These are phyloP conservation scores for Paracamarosporium sp. DNA, from an alignment of 2,329 filamentous ascomycete genomes.

Conservation along the genomic window DNA sequence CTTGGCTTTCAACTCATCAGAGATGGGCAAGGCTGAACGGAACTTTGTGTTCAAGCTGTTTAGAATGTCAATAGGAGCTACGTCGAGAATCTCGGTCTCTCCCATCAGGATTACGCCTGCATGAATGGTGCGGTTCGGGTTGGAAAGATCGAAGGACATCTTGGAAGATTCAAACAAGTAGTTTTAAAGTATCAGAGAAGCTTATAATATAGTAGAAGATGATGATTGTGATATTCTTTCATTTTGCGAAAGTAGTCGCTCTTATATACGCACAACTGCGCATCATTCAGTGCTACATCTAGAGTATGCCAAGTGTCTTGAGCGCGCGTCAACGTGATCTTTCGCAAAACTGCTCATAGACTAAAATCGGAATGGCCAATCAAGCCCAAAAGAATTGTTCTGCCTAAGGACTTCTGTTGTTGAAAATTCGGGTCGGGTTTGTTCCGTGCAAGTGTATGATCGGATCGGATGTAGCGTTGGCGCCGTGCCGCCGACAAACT, in stretches of 20 bases:
- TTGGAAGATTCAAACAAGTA: neutral
- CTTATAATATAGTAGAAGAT: neutral
- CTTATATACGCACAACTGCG: neutral
- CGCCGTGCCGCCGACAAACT: neutral
- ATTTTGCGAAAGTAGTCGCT: neutral
- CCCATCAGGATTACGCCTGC: conserved; percentile 28
- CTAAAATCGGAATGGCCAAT: neutral
- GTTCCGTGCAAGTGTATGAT: neutral
- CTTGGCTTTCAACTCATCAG: conserved; percentile 19
- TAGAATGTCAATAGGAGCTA: conserved; percentile 38
- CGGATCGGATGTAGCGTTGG: conserved; percentile 2
- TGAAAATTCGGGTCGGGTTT: neutral
- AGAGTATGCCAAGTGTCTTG: neutral
- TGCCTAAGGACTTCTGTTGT: neutral
- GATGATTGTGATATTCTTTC: neutral
- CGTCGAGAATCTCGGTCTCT: conserved; percentile 35
- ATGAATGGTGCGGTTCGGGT: conserved; percentile 19
- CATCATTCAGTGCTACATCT: too few species aligned
- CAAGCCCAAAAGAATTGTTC: neutral
- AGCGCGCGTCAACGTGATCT: neutral
- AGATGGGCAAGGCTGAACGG: conserved; percentile 15
- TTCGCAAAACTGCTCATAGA: neutral
- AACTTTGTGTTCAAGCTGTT: conserved; percentile 25
- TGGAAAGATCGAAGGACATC: conserved; percentile 16
- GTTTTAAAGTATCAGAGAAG: neutral